Base-by-base conservation (phyloP, 192 early-diverging fungal species). In the Rhizoclosmatium sp. region DNA sequence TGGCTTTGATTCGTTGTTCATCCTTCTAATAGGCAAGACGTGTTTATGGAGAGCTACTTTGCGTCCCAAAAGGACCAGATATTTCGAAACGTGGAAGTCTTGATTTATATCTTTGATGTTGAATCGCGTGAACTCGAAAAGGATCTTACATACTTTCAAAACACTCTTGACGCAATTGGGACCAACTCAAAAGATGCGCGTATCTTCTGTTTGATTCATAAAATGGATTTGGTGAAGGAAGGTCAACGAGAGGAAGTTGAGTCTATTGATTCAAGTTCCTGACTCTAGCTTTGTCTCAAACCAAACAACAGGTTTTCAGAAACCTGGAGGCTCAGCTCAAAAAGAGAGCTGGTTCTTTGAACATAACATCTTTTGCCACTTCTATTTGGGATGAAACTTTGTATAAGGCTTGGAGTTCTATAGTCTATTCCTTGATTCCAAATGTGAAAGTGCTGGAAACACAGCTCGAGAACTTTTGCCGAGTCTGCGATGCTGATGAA, bases 31-130 rank as follows among this genome's bases (percentile, higher is more conserved):
- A 94, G 95, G 70, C 94, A 98, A 88, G 93, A 95, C 45, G 90
- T 92, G 42, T 99, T 98, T 85, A 93, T 98, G 94, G 96, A 98
- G 81, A 97, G 94, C 82, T 99, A 97, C 83, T 92, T 98, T 87
- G 90, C 93, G 4, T 90, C 94, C 49, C 94, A 98, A 66, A 87
- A 93, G 67, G 97, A 99, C 70, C 94, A 94, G 77, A 96, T 99
- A 62, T 99, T 99, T 82, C 91, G 94, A 59, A 97, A 98, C 83
- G 98, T 99, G 2, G 96, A 99, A 84, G 96, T 99, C n/a, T 89
- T 99, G 19, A 99, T 99, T 78, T 99, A 98, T 78, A 96, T 99
- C 69, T 98, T 99, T 86, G 96, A 99, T 85, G 91, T 98, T 49
- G 97, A 98, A 84, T 93, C 92, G 46, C 88, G 94, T 42, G 96